These are phyloP conservation scores for Aspergillus intermedius DNA, from an alignment of 2,329 filamentous ascomycete species.

Conservation along the genomic window DNA sequence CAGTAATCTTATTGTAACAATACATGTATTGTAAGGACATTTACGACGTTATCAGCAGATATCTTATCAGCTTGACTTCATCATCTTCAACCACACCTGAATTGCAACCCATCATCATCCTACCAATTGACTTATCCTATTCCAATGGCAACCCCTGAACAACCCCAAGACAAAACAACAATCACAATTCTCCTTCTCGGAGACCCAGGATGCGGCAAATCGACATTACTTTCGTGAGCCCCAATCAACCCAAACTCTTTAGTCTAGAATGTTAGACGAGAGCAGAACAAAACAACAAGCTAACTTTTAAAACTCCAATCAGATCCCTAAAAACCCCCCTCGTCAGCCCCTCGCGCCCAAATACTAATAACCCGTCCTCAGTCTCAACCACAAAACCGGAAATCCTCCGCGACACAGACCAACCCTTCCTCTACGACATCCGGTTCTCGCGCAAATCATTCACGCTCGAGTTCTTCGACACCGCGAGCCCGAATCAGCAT, in stretches of 20 bases:
- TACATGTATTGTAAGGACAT: slow-evolving; percentile 6
- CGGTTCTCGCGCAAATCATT: slow-evolving; percentile 51
- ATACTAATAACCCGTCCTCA: slow-evolving; percentile 19
- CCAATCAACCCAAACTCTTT: not conserved
- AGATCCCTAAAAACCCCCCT: slow-evolving; percentile 17
- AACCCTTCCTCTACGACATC: slow-evolving; percentile 55
- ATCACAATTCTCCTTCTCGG: slow-evolving; percentile 50
- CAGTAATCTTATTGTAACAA: slow-evolving; percentile 4
- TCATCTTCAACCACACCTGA: too few relatives aligned
- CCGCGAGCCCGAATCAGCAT: slow-evolving; percentile 48
- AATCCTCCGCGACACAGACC: slow-evolving; percentile 48
- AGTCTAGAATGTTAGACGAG: not conserved
- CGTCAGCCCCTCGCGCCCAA: slow-evolving; percentile 4
- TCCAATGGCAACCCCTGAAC: slow-evolving; percentile 6
- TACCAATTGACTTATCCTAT: not conserved
- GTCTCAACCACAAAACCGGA: slow-evolving; percentile 26
- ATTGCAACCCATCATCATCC: not conserved
- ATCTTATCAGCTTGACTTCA: too few relatives aligned
- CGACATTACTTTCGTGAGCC: slow-evolving; percentile 56
- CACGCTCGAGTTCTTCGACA: slow-evolving; percentile 52
- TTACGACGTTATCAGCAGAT: not conserved
- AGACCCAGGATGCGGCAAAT: slow-evolving; percentile 55
- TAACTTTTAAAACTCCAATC: not conserved
- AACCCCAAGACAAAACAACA: slow-evolving; percentile 8
- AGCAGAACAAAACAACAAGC: not conserved